Base-by-base conservation (phyloP, 768 basidiomycete genomes). In the Hygrophorus russula region DNA sequence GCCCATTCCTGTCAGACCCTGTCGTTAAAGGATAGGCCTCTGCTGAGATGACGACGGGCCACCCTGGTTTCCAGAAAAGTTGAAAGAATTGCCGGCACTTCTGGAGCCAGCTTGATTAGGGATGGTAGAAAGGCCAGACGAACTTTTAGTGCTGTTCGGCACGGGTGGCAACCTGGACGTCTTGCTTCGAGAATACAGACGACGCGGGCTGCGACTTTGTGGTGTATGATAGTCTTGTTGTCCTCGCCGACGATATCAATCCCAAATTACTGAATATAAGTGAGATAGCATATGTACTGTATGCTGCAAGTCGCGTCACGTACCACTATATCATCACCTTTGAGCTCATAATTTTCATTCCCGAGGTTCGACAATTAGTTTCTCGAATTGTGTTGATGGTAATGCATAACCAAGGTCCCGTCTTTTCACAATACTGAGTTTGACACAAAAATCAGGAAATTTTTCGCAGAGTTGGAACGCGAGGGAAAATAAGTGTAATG, bases 241-340 rank as follows among this genome's bases (percentile, higher is more conserved):
- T 99, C 96, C 56, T 99, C 96, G 49, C 89, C 87, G 42, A 96
- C 88, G 49, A 99, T 99, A 65, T 98, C 96, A 55, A 98, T 99
- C 45, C 96, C 96, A 59, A 96, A 98, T 81, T 98, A 93, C 92
- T 94, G 45, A 4, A 31, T 43, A 20, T 31, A 39, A 24, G 42
- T 48, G 43, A 10, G 12, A 24, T 31, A 20, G 27, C 28, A 6
- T 44, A 43, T 34, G 46, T 50, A n/a, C n/a, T n/a, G n/a, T n/a
- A 45, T 51, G 47, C 42, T 41, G 34, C 46, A 41, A 28, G 36
- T 27, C 11, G 18, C 30, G 39, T 18, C 38, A 70, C 91, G 49
- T 71, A 96, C 93, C 56, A 99, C 91, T 49, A 91, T 82, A 58
- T 98, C 93, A 57, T 94, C 93, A 38, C 78, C 82, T 65, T 97